Base-by-base conservation (phyloP, 2,329 filamentous ascomycete species). In the Leptodontidium sp. region DNA sequence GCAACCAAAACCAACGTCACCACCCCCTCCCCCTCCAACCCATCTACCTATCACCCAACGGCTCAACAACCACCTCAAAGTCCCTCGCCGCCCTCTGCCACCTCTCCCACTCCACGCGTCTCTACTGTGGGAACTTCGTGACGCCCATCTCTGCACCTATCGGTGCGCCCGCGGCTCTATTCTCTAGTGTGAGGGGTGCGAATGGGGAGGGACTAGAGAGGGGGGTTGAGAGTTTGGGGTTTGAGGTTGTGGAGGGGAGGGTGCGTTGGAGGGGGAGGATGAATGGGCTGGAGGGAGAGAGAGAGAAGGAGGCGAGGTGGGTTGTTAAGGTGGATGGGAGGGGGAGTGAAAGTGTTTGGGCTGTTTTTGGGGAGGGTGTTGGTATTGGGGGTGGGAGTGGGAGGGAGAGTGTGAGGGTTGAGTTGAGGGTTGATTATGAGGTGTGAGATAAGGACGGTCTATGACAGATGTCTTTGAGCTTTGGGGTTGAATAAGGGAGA, bases 31-130 rank as follows among this genome's bases (percentile, higher is more conserved):
- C 21, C 26, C 35, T 47, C 29, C 24, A 50, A 32, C 53, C 61
- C 4, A 26, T 64, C 11, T 64, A 64, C 29, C 65, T 67, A 1
- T 21, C 52, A 14, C 38, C 61, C 12, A 67, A 67, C 32, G 65
- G 65, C n/a, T 63, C 59, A 24, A 64, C 52, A 0, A 64, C 59
- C 12, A 4, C 43, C 6, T 26, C 49, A 1, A 50, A 24, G 7
- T 59, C 29, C 15, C 24, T 64, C 40, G 61, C 59, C 11, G 61
- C 61, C 1, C 21, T 58, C 8, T 64, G 45, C 61, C 32, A 64
- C n/a, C 32, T 64, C 45, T 49, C 21, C 1, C 29, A 17, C 8
- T 50, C 61, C 17, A 50, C 59, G 5, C 32, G 52, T 21, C 52
- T 67, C 8, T 67, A 63, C 15, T 67, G 65, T 11, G 59, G 58